A percentile compares a stretch with the other conserved stretches of the same genome.
Conservation (phyloP, 805 yeast species). For the Zygotorulaspora danielsina region DNA sequence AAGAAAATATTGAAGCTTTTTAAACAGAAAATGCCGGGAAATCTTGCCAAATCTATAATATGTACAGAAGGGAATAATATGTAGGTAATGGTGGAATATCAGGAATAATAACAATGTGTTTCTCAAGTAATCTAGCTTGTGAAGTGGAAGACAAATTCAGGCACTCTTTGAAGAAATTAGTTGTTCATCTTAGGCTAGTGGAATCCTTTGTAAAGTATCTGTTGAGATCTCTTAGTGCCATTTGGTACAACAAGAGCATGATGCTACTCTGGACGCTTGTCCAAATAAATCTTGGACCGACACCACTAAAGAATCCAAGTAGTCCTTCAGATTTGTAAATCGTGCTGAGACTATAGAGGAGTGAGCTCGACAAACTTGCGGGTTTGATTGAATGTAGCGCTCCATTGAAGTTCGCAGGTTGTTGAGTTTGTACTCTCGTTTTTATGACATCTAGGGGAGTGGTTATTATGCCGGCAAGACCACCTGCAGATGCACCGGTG, state of each 20-base stretch:
- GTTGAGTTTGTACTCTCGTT: slow-evolving; percentile 89
- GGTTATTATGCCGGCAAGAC: slow-evolving; percentile 80
- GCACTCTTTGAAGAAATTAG: too few species aligned
- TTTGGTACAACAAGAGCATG: slow-evolving; percentile 85
- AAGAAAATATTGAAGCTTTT: too few species aligned
- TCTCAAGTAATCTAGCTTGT: too few species aligned
- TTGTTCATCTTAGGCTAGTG: too few species aligned
- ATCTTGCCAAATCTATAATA: too few species aligned
- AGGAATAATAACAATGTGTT: too few species aligned
- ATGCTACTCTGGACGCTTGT: slow-evolving; percentile 92
- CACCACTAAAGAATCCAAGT: slow-evolving; percentile 82
- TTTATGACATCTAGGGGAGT: slow-evolving; percentile 91
- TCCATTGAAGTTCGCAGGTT: slow-evolving; percentile 18
- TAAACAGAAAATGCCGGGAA: too few species aligned
- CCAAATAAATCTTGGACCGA: slow-evolving; percentile 96
- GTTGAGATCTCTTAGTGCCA: slow-evolving; percentile 50
- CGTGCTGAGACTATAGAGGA: slow-evolving; percentile 46
- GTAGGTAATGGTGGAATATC: background rate
- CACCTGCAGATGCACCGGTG: slow-evolving; percentile 96
- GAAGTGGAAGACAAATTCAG: too few species aligned
- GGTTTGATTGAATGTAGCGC: slow-evolving; percentile 18
- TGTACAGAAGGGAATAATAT: background rate
- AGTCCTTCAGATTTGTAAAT: slow-evolving; percentile 74
- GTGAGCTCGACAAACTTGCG: slow-evolving; percentile 38
- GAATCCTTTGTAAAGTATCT: slow-evolving; percentile 9